These are phyloP conservation scores for Phoma sp. DNA, from an alignment of 2,329 filamentous ascomycete genomes.

Conservation along the genomic window DNA sequence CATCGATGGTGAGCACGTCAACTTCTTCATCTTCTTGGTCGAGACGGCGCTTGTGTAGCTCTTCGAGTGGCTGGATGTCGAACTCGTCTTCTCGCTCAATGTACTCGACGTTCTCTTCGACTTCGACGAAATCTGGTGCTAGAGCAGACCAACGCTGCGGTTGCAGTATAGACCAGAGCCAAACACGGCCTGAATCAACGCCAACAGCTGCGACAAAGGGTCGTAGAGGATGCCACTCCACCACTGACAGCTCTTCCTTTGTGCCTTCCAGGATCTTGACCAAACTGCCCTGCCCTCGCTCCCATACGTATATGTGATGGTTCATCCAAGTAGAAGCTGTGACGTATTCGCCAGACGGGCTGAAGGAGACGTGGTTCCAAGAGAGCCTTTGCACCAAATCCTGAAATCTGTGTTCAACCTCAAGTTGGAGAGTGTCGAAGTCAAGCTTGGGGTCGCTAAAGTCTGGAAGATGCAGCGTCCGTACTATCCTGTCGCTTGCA, in stretches of 20 bases:
- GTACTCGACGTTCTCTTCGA: constrained; percentile 98
- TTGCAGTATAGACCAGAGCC: constrained; percentile 94
- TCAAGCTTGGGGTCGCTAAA: constrained; percentile 70
- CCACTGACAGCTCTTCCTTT: constrained; percentile 93
- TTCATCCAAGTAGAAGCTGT: constrained; percentile 98
- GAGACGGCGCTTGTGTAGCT: constrained; percentile 87
- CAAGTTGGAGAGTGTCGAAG: constrained; percentile 83
- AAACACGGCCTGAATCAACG: constrained; percentile 89
- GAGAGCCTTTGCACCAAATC: constrained; percentile 93
- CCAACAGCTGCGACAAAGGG: constrained; percentile 91
- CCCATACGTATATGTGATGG: constrained; percentile 98
- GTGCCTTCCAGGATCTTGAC: constrained; percentile 97
- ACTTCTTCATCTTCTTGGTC: constrained; percentile 94
- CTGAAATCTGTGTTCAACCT: constrained; percentile 97
- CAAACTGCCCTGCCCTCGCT: constrained; percentile 88
- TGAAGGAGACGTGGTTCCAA: constrained; percentile 98
- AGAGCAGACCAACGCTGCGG: constrained; percentile 97
- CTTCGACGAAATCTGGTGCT: constrained; percentile 94
- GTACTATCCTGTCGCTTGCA: constrained; percentile 91
- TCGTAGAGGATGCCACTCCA: constrained; percentile 90
- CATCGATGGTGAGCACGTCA: constrained; percentile 82
- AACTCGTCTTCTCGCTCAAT: constrained; percentile 96
- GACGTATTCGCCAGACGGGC: constrained; percentile 92
- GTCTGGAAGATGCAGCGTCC: constrained; percentile 89
- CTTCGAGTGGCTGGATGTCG: constrained; percentile 94